Evolutionary conservation across 2,329 filamentous ascomycete species (phyloP).

Genomic region (Fusarium tanahbumbuense): DNA sequence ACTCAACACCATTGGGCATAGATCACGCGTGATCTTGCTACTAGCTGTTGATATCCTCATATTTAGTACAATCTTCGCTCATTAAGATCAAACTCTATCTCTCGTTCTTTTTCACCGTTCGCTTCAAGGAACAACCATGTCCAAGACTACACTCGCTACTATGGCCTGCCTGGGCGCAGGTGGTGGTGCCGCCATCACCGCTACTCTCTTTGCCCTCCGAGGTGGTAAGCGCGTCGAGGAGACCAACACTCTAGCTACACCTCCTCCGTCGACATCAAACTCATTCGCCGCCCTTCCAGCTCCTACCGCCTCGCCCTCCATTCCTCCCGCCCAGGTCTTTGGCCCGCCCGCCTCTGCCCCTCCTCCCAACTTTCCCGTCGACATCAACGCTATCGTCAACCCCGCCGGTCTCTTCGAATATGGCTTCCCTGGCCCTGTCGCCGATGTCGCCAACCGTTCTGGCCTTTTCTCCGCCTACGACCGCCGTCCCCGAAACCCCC

Average conservation of each 20-base stretch:
- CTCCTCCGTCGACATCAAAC: conserved; percentile 47
- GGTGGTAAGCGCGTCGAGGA: conserved; percentile 59
- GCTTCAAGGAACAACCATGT: conserved; percentile 65
- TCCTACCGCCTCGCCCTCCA: conserved; percentile 49
- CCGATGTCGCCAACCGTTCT: conserved; percentile 80
- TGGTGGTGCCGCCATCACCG: conserved; percentile 79
- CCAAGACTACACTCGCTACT: conserved; percentile 79
- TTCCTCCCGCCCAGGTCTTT: conserved; percentile 71
- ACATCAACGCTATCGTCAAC: conserved; percentile 68
- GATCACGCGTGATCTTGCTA: conserved; percentile 22
- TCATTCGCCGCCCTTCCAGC: conserved; percentile 47
- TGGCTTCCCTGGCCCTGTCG: conserved; percentile 90
- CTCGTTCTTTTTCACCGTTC: background rate
- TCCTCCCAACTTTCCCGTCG: conserved; percentile 46
- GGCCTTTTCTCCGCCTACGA: conserved; percentile 91
- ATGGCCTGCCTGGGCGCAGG: conserved; percentile 82
- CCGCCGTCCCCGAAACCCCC: conserved; percentile 84
- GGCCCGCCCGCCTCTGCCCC: conserved; percentile 48
- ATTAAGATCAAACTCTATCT: conserved; percentile 2
- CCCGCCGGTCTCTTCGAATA: conserved; percentile 83
- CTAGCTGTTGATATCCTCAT: background rate
- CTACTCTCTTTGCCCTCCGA: conserved; percentile 72
- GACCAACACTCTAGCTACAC: conserved; percentile 48
- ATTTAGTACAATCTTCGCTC: background rate
- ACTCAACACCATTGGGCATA: conserved; percentile 31